Evolutionary conservation across 495 filamentous ascomycete species (phyloP), one percentile per base, ranked within the genome.

Genomic region (Rostrohypoxylon terebratum): DNA sequence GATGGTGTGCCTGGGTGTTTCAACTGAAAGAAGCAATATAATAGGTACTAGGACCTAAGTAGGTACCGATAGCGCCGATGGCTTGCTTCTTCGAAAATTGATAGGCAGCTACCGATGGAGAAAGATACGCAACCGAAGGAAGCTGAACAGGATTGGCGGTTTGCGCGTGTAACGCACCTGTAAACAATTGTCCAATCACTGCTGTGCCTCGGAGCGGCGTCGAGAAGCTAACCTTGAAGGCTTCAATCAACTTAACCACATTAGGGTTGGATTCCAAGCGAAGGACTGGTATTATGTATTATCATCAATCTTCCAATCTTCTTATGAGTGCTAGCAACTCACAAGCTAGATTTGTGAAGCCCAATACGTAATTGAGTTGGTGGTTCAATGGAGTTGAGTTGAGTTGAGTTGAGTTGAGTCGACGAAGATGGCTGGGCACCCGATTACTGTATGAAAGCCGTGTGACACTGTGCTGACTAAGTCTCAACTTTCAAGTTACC

Each of bases 31-130:
- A 40, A 42, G 38, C 13, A 42, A 10, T 36, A 66, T 66, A n/a
- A n/a, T n/a, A n/a, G n/a, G n/a, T n/a, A n/a, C n/a, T n/a, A n/a
- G n/a, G n/a, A n/a, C n/a, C n/a, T n/a, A n/a, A n/a, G n/a, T n/a
- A n/a, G n/a, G n/a, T n/a, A 28, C 31, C 14, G 18, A 33, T 13
- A 18, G n/a, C n/a, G 51, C 25, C 28, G 51, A n/a, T 14, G 51
- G 16, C 47, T 50, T 18, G 54, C 16, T 38, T 4, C 18, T 25
- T 23, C 44, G 31, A 18, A 18, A 31, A 53, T 45, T 1, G 45
- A 53, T 28, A 68, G 66, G 66, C 66, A 57, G 58, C 66, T 47
- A 57, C 38, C 13, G 20, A 55, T n/a, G 4, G 28, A 48, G 20
- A 58, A 2, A 8, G 47, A 55, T 20, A 25, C 11, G 42, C 40